Base-by-base conservation (phyloP, 1,284 basidiomycete genomes). In the Ceratobasidium papillatum region DNA sequence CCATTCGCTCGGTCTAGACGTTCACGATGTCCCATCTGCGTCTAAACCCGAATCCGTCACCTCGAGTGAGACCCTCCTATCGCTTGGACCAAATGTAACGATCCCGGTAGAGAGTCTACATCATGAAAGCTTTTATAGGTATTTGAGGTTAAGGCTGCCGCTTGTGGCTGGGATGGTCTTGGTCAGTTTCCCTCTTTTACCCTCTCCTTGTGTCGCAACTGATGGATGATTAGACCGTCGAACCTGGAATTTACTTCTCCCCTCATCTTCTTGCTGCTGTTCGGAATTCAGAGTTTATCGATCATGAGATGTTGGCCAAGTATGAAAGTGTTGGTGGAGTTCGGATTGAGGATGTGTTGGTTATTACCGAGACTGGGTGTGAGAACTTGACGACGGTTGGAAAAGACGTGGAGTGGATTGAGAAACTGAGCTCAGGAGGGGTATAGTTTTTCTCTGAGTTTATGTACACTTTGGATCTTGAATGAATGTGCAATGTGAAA, bases 191-290 rank as follows among this genome's bases (percentile, higher is more conserved):
- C 36, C 65, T 19, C 43, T 51, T 56, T 68, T 63, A 52, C 56
- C 69, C 49, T 30, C 51, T 52, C 49, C 56, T 17, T 64, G 58
- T 52, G 45, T 32, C 32, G 45, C 12, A 32, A 17, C 27, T 52
- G 82, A 36, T 41, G 76, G 38, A 25, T 32, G 27, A 14, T 74
- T 66, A 92, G 88, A 94, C 93, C 0, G 91, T 96, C 32, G 95
- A 98, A 79, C 95, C 95, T 0, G 95, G 95, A 0, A 90, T 91
- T 78, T 96, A 96, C 82, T 95, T 95, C 84, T 90, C 91, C 2
- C 90, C 91, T 0, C 90, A 94, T 78, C 85, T 95, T 27, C 84
- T 96, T 47, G 87, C 88, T 1, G 84, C 88, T n/a, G 85, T 92
- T 56, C 87, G 89, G 8, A 84, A 88, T 75, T 94, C 91, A 7